phyloP scores from a whole-genome alignment of 108 stramenopile species.

The Cyclostephanos invisitatus region DNA sequence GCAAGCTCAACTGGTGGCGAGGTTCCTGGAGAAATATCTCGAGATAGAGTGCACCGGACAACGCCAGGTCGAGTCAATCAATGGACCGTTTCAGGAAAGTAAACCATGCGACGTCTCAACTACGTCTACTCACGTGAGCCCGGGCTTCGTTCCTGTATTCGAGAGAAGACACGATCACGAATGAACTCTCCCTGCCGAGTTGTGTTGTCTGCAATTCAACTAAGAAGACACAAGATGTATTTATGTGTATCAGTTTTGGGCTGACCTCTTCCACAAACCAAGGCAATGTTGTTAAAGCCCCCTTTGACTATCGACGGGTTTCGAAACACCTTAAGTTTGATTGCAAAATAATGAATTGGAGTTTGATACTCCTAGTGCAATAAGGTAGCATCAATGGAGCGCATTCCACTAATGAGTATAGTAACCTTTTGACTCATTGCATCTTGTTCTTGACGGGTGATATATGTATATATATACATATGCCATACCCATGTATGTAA shows the following conservation, averaged over 20 bases:
- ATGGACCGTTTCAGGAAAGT: background rate
- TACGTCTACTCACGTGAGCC: background rate
- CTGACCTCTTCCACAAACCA: background rate
- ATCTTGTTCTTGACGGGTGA: background rate
- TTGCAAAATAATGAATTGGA: too few relatives aligned
- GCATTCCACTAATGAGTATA: too few relatives aligned
- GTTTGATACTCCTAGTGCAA: too few relatives aligned
- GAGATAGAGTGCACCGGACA: background rate
- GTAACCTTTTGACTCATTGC: background rate
- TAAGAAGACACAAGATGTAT: background rate
- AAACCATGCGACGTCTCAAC: background rate
- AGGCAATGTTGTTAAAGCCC: too few relatives aligned
- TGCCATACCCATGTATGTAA: too few relatives aligned
- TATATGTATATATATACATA: too few relatives aligned
- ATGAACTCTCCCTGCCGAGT: background rate
- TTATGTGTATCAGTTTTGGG: too few relatives aligned
- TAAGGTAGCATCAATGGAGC: too few relatives aligned
- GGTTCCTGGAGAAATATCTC: slow-evolving; percentile 14
- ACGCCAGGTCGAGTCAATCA: background rate
- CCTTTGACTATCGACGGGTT: too few relatives aligned
- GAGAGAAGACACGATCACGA: background rate
- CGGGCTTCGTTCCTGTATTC: background rate
- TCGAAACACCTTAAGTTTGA: too few relatives aligned
- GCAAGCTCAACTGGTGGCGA: slow-evolving; percentile 8
- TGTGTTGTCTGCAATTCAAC: background rate